A percentile compares a stretch with the other conserved stretches of the same genome.
Evolutionary conservation across 371 early-diverging fungal species (phyloP).

Genomic region (Mucor velutinosus): DNA sequence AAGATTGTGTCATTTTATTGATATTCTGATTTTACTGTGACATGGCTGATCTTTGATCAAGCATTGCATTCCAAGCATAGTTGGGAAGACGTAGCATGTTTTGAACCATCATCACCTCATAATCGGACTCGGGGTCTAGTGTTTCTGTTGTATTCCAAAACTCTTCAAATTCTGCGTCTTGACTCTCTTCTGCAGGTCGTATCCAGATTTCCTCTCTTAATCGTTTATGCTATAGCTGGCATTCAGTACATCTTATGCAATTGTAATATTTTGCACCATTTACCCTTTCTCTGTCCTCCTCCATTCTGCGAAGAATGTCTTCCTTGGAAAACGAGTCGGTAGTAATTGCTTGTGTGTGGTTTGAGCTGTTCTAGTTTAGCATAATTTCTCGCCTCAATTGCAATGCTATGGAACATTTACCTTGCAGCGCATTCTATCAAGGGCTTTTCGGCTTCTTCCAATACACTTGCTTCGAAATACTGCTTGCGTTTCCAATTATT

Average conservation of each 20-base stretch:
- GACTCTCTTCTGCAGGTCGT: conserved; percentile 60
- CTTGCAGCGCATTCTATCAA: conserved; percentile 45
- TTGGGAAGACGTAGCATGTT: conserved; percentile 56
- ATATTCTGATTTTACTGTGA: neutral
- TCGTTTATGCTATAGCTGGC: conserved; percentile 60
- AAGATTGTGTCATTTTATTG: neutral
- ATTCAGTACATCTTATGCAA: neutral
- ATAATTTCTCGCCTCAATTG: neutral
- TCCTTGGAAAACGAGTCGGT: conserved; percentile 54
- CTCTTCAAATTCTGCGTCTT: conserved; percentile 61
- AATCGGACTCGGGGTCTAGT: conserved; percentile 62
- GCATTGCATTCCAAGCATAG: conserved; percentile 53
- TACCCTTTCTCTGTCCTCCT: conserved; percentile 78
- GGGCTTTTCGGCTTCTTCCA: conserved; percentile 56
- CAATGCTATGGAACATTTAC: conserved; percentile 25
- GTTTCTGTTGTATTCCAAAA: conserved; percentile 68
- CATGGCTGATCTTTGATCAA: conserved; percentile 18
- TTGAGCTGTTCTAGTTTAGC: neutral
- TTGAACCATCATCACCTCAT: conserved; percentile 62
- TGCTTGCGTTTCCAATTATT: conserved; percentile 48
- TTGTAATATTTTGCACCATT: neutral
- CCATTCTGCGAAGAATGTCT: conserved; percentile 76
- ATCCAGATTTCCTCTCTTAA: conserved; percentile 79
- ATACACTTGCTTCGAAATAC: conserved; percentile 37
- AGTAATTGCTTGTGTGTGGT: conserved; percentile 19